Evolutionary conservation across 2,329 filamentous ascomycete genomes (phyloP), one percentile per base, ranked within the genome.

Genomic region (Mollisia scopiformis): DNA sequence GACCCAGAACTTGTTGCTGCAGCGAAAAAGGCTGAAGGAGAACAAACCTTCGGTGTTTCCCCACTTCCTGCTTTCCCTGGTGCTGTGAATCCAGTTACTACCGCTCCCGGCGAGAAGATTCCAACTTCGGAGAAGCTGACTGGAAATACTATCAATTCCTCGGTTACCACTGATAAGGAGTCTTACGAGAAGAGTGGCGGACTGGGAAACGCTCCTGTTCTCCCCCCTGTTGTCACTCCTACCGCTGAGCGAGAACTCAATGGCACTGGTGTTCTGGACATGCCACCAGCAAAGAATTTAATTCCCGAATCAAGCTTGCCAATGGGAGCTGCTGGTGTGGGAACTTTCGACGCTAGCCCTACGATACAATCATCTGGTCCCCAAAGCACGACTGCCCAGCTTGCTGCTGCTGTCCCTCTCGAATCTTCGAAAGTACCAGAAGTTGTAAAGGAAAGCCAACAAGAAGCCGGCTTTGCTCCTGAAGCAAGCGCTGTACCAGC

Each of bases 221-320:
- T 73, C 19, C 71, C 72, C 30, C 69, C 70, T 21, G 71, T 73
- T 79, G 78, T 70, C 28, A 73, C 83, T 41, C 80, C 80, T 55
- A 69, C 75, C 55, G 69, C 72, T 28, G 74, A 73, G 67, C 67
- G 71, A 13, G 69, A 69, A 11, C 35, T 56, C 1, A 71, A 72
- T 33, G 72, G 72, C 46, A 72, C 67, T 23, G 70, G 79, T 56
- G 75, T 77, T 66, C 77, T 81, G 52, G 76, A 80, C 58, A 73
- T 88, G 35, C 84, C 86, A 30, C 80, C 82, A 10, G 80, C 83
- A 49, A 83, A 80, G 63, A 88, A 82, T 75, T 79, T 91, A 74
- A 93, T 95, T 66, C 92, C 92, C 19, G 92, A 96, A 77, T 94
- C 91, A 7, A 91, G 89, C 75, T 81, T 95, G 65, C 90, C 91